phyloP scores from a whole-genome alignment of 2,329 filamentous ascomycete genomes.

The Pseudocercospora ulei region DNA sequence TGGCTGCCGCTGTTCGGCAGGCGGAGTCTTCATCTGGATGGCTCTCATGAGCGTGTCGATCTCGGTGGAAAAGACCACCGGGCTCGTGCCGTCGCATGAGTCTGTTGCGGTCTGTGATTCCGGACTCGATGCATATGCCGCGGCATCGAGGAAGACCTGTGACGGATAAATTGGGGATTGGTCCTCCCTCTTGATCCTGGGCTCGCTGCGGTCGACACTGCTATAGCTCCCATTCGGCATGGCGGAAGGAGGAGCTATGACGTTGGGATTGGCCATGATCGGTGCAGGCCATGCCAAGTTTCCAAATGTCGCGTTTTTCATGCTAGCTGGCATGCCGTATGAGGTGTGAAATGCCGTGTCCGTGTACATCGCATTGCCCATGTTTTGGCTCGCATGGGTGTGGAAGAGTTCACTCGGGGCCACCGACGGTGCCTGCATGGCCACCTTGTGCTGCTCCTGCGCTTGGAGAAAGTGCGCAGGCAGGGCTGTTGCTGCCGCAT shows the following conservation, averaged over 20 bases:
- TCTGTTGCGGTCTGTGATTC: slow-evolving; percentile 41
- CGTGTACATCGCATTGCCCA: slow-evolving; percentile 14
- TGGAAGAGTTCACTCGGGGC: slow-evolving; percentile 23
- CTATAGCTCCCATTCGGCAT: slow-evolving; percentile 27
- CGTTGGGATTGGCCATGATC: slow-evolving; percentile 9
- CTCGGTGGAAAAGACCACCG: slow-evolving; percentile 61
- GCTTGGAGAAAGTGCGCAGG: slow-evolving; percentile 18
- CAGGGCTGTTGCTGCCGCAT: slow-evolving; percentile 18
- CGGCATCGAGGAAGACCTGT: slow-evolving; percentile 34
- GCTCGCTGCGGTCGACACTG: slow-evolving; percentile 27
- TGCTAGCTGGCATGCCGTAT: slow-evolving; percentile 12
- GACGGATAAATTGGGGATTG: slow-evolving; percentile 38
- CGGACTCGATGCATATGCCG: slow-evolving; percentile 27
- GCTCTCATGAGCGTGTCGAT: slow-evolving; percentile 82
- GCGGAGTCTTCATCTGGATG: slow-evolving; percentile 59
- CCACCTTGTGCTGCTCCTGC: slow-evolving; percentile 19
- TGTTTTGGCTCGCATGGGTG: slow-evolving; percentile 9
- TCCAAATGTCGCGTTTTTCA: slow-evolving; percentile 22
- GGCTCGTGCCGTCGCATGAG: slow-evolving; percentile 34
- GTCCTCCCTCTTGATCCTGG: slow-evolving; percentile 40
- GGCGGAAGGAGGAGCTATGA: slow-evolving; percentile 18
- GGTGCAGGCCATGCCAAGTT: slow-evolving; percentile 22
- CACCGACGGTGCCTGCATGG: slow-evolving; percentile 20
- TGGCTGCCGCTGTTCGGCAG: slow-evolving; percentile 16
- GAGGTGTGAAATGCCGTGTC: slow-evolving; percentile 14